Base-by-base conservation (phyloP, 2,329 filamentous ascomycete species). In the Colletotrichum filicis region DNA sequence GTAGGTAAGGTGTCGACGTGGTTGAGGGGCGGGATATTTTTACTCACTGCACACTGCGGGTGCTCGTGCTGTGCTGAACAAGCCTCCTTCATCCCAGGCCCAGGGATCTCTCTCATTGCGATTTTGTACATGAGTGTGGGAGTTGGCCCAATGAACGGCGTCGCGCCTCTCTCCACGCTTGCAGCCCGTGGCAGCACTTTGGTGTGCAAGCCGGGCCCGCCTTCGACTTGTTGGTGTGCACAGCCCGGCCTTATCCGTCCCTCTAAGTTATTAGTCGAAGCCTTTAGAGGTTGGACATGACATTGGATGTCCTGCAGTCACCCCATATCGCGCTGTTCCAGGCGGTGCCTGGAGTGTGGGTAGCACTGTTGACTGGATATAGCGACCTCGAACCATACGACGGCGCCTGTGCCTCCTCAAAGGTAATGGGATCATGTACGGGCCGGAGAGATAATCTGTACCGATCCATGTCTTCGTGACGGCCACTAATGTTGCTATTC, bases 231-330 rank as follows among this genome's bases (percentile, higher is more conserved):
- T 56, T 66, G 64, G 66, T 70, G 70, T 73, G 59, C 70, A 73
- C 70, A 65, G 70, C 66, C 70, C 66, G 70, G 66, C 66, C 42
- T 70, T 71, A 56, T 73, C 70, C 66, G 66, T 65, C 53, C 66
- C 56, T 55, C 64, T 62, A 58, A 37, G 26, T 53, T 66, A 22
- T 49, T 28, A 49, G 55, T 52, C 49, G 37, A 30, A 42, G 32
- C 32, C 32, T 28, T 56, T n/a, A 49, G 42, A 49, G 42, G 42
- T 49, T 49, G 42, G 7, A 22, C 16, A 28, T 32, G 24, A 46
- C 63, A 57, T 57, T 32, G 26, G 32, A 66, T 9, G 16, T 37
- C 37, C 55, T 57, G 55, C 68, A 66, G 35, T 60, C n/a, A 11
- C 42, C 24, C 35, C 11, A 19, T 22, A 64, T 55, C 49, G 24